Base-by-base conservation (phyloP, 2,329 filamentous ascomycete species). In the Ophiostoma sp. region DNA sequence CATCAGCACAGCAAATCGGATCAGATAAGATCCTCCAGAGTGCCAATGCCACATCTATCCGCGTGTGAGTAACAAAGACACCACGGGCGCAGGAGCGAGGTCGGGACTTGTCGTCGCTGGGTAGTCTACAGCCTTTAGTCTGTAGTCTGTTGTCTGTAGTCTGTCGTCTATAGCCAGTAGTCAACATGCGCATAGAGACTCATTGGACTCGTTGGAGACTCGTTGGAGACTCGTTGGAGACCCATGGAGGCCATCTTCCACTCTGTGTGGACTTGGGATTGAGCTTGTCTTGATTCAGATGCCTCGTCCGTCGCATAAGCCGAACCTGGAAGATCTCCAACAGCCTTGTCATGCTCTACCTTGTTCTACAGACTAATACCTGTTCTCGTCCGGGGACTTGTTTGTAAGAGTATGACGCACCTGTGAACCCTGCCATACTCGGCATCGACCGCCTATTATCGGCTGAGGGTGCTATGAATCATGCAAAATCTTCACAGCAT, bases 211-310 rank as follows among this genome's bases (percentile, higher is more conserved):
- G 39, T 41, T 41, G 39, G 39, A 41, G 39, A 41, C 39, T n/a
- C n/a, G n/a, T n/a, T n/a, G 13, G 39, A 41, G 39, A 41, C 39
- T 10, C 39, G 39, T 41, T 41, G 39, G 39, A 41, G 39, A 41
- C 39, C 39, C 39, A 41, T 23, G 52, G 23, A 17, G 44, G 17
- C 44, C 52, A n/a, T 17, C 52, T 57, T 27, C n/a, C 52, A 57
- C 44, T 57, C 52, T 27, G 4, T 48, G 17, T 48, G 10, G n/a
- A 27, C 52, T 57, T 17, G 23, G 11, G 52, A 11, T 27, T n/a
- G 23, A 13, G 52, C 52, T 57, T 57, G 52, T 57, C 52, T 57
- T 57, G 52, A 57, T 57, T 57, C 52, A 57, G 52, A 57, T 23
- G 52, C n/a, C 15, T 6, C 17, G 23, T 15, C n/a, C 52, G 23